Conservation (phyloP, 2,329 filamentous ascomycete species). For the Claviceps arundinis region DNA sequence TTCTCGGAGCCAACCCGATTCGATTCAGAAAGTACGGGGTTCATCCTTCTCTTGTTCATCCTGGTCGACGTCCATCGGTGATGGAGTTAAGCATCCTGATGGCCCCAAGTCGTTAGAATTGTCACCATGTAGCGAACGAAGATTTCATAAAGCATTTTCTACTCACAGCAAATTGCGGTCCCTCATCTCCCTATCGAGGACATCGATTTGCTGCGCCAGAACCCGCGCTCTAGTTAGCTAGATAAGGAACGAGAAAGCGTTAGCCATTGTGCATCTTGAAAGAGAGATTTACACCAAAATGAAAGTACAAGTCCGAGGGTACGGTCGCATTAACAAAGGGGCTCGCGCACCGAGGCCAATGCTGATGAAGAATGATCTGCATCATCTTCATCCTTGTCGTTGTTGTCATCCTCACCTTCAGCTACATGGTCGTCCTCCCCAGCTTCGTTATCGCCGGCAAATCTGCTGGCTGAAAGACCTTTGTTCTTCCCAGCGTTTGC, state of each 20-base stretch:
- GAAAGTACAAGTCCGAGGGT: conserved; percentile 11
- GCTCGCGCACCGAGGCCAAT: conserved; percentile 52
- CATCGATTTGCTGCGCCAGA: conserved; percentile 35
- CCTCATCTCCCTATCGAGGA: conserved; percentile 43
- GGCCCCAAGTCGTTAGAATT: not conserved
- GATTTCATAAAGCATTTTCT: not conserved
- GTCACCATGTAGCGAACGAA: not conserved
- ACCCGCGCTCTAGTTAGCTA: conserved; percentile 32
- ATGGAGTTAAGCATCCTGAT: conserved; percentile 13
- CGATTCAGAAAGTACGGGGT: not conserved
- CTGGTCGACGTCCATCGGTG: conserved; percentile 10
- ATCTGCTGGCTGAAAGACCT: conserved; percentile 42
- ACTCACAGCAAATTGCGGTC: conserved; percentile 37
- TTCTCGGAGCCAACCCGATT: not conserved
- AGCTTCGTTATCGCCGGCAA: conserved; percentile 27
- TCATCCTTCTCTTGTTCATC: conserved; percentile 1
- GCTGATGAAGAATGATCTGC: conserved; percentile 51
- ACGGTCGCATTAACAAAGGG: conserved; percentile 31
- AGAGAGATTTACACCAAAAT: not conserved
- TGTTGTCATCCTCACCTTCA: conserved; percentile 46
- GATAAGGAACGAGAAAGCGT: conserved; percentile 7
- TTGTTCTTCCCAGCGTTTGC: conserved; percentile 32
- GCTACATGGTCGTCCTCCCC: conserved; percentile 24
- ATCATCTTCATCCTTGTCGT: conserved; percentile 33
- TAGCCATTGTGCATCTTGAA: not conserved